Conservation (phyloP, 805 yeast species). For the Saccharomyces jurei region DNA sequence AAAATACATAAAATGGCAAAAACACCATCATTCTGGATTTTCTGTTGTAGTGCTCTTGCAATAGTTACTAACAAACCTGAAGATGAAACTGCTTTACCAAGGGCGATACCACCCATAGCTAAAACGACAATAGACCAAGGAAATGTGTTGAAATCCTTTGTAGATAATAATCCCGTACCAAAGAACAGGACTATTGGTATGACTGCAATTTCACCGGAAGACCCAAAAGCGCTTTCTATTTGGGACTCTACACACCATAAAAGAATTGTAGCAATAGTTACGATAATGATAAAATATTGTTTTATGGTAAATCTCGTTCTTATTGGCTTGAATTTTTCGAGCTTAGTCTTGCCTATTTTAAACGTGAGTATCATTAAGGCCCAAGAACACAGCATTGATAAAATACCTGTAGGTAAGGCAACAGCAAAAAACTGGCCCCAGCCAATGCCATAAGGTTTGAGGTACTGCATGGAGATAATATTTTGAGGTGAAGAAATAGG, state of each 20-base stretch:
- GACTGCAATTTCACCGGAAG: constrained; percentile 86
- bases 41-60: constrained; percentile 58
- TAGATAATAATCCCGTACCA: constrained; percentile 76
- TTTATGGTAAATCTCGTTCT: constrained; percentile 56
- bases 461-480: constrained; percentile 76
- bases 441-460: constrained; percentile 54
- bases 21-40: constrained; percentile 52
- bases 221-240: constrained; percentile 68
- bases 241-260: constrained; percentile 85
- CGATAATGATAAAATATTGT: constrained; percentile 69
- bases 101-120: constrained; percentile 95
- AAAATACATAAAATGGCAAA: constrained; percentile 72
- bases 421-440: constrained; percentile 94
- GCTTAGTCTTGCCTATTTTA: constrained; percentile 40
- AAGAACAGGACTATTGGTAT: constrained; percentile 80
- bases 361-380: constrained; percentile 51
- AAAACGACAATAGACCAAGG: constrained; percentile 93
- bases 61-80: constrained; percentile 79
- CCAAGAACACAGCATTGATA: constrained; percentile 64
- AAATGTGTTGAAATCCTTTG: constrained; percentile 86
- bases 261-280: constrained; percentile 63
- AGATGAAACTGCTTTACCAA: constrained; percentile 89
- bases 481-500: constrained; percentile 97
- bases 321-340: constrained; percentile 42
- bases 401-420: constrained; percentile 69